A percentile compares a stretch with the other conserved stretches of the same genome.
phyloP scores from a whole-genome alignment of 73 alveolate species.

The Blepharisma stoltei region DNA sequence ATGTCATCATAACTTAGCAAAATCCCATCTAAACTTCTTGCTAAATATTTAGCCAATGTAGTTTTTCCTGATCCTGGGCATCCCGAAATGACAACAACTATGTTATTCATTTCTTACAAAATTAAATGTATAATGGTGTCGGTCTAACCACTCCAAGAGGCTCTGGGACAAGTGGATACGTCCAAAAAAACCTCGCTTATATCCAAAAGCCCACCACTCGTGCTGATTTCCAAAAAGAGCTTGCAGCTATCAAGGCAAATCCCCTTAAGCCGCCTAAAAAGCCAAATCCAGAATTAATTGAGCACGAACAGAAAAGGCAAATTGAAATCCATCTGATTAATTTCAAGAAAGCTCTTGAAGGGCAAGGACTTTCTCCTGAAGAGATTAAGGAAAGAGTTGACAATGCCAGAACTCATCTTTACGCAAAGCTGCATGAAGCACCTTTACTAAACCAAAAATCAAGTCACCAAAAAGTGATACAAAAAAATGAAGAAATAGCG shows the following conservation, averaged over 20 bases:
- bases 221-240: slow-evolving; percentile 67
- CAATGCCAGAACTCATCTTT: slow-evolving; percentile 58
- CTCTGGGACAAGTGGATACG: slow-evolving; percentile 97
- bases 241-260: slow-evolving; percentile 78
- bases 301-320: slow-evolving; percentile 87
- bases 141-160: slow-evolving; percentile 95
- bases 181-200: slow-evolving; percentile 81
- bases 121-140: slow-evolving; percentile 88
- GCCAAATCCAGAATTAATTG: slow-evolving; percentile 80
- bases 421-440: slow-evolving; percentile 55
- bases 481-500: slow-evolving; percentile 77
- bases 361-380: slow-evolving; percentile 44
- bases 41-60: not conserved
- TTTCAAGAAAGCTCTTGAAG: slow-evolving; percentile 60
- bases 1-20: not conserved
- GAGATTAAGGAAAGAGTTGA: slow-evolving; percentile 69
- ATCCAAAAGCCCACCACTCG: slow-evolving; percentile 55
- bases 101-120: slow-evolving; percentile 12
- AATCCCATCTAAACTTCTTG: not conserved
- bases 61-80: slow-evolving; percentile 29
- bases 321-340: slow-evolving; percentile 70
- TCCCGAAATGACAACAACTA: slow-evolving; percentile 16
- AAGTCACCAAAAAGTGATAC: slow-evolving; percentile 73
- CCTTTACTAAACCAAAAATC: slow-evolving; percentile 55
- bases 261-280: slow-evolving; percentile 85